Evolutionary conservation across 2,329 filamentous ascomycete species (phyloP).

Genomic region (Cryphonectria parasitica): DNA sequence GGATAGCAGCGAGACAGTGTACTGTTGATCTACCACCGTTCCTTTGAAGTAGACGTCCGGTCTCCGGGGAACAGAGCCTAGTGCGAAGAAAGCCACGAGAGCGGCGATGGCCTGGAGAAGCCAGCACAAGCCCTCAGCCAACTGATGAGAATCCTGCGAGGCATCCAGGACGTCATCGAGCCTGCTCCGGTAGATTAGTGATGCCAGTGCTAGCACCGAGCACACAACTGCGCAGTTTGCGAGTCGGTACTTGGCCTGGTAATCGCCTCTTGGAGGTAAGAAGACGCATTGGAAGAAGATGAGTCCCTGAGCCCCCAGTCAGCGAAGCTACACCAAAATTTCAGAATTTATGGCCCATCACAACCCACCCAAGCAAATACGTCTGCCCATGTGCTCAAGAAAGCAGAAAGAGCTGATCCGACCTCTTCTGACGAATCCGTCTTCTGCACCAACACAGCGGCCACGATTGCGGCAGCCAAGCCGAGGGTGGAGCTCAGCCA

Average conservation of each 20-base stretch:
- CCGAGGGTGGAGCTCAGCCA: slow-evolving; percentile 35
- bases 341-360: neutral
- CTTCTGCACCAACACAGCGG: slow-evolving; percentile 30
- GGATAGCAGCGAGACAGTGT: slow-evolving; percentile 38
- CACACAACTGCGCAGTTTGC: slow-evolving; percentile 36
- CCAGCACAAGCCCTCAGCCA: slow-evolving; percentile 34
- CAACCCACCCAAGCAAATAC: slow-evolving; percentile 34
- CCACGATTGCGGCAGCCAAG: slow-evolving; percentile 34
- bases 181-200: slow-evolving; percentile 36
- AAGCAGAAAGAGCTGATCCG: neutral
- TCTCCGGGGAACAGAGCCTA: slow-evolving; percentile 39
- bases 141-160: slow-evolving; percentile 10
- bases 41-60: slow-evolving; percentile 40
- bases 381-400: slow-evolving; percentile 31
- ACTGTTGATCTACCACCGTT: slow-evolving; percentile 41
- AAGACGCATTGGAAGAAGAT: slow-evolving; percentile 37
- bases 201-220: slow-evolving; percentile 33
- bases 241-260: slow-evolving; percentile 36
- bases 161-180: slow-evolving; percentile 33
- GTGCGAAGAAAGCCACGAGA: slow-evolving; percentile 33
- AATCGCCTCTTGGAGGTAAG: slow-evolving; percentile 36
- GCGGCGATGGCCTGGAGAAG: slow-evolving; percentile 35
- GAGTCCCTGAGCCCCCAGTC: slow-evolving; percentile 30
- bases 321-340: slow-evolving; percentile 9
- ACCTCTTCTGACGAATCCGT: neutral